Evolutionary conservation across 1,284 basidiomycete species (phyloP), one percentile per base, ranked within the genome.

Genomic region (Boletus semigastroideus): DNA sequence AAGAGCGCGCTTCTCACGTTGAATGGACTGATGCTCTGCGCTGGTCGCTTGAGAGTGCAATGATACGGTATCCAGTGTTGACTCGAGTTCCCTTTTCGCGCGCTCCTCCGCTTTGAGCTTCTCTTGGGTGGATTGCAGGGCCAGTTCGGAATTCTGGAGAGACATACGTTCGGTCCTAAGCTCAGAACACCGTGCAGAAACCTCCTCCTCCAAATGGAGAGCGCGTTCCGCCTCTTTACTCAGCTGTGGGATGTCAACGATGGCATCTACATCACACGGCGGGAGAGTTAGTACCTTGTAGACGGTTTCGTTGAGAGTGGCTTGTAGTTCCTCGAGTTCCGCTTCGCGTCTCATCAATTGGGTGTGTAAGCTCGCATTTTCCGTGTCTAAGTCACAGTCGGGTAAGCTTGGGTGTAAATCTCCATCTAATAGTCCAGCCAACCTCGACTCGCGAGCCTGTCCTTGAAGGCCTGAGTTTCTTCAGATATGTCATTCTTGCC

Each of bases 401-500:
- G 42, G 52, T 65, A 54, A 57, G 56, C 25, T 17, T 45, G 7
- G 48, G 43, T 36, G 37, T 11, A 39, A 40, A 36, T 31, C 39
- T 20, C 27, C 33, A 51, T 42, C 41, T n/a, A 42, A 44, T 36
- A 48, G 47, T 40, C 33, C 20, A 34, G 38, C 62, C 34, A 46
- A 84, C 85, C 86, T 79, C 84, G 83, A 61, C 77, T 78, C 19
- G 81, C 73, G 46, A 87, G 62, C 57, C 76, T 81, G 58, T 84
- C 80, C 71, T 79, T 86, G 49, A 80, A 72, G 14, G 73, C 65
- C 57, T 78, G 76, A 5, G 79, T 74, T 66, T 85, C 81, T 55
- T 84, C 80, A 2, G 83, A 78, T 46, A 86, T 73, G 57, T 84
- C 82, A 59, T 83, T 73, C 48, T 74, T 75, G 13, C 83, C 85